Conservation (phyloP, 169 alveolate genomes). For the Plasmodium gaboni region DNA sequence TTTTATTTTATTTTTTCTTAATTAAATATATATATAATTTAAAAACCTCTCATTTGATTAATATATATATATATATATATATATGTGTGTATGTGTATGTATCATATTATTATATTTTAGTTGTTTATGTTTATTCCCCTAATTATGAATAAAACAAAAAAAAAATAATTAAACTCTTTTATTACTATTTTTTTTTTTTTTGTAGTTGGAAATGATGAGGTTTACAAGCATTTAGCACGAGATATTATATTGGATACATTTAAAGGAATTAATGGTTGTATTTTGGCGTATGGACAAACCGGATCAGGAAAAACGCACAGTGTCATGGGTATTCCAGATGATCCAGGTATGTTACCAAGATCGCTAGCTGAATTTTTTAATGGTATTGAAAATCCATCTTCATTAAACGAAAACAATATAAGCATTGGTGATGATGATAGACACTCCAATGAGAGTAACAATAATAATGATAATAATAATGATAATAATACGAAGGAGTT, state of each 20-base stretch:
- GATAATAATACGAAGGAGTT: conserved; percentile 85
- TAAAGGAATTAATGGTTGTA: conserved; percentile 87
- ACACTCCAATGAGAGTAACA: conserved; percentile 79
- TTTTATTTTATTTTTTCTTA: too few relatives aligned
- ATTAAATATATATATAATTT: too few relatives aligned
- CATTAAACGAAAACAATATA: conserved; percentile 81
- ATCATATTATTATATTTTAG: too few relatives aligned
- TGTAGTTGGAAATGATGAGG: conserved; percentile 84
- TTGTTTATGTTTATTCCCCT: too few relatives aligned
- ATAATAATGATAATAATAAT: conserved; percentile 57
- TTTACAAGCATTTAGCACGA: conserved; percentile 82
- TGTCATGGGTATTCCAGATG: conserved; percentile 86
- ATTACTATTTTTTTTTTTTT: background rate
- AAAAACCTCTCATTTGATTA: too few relatives aligned
- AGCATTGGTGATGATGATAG: conserved; percentile 80
- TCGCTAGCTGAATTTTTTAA: conserved; percentile 87
- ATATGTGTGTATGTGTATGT: too few relatives aligned
- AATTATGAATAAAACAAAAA: too few relatives aligned
- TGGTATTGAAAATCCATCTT: conserved; percentile 83
- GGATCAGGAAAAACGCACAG: conserved; percentile 88
- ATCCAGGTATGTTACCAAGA: conserved; percentile 87
- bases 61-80: too few relatives aligned
- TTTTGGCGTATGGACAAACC: conserved; percentile 86
- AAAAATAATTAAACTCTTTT: background rate
- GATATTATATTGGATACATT: conserved; percentile 84